Evolutionary conservation across 2,329 filamentous ascomycete genomes (phyloP).

Genomic region (Trichoderma afroharzianum): DNA sequence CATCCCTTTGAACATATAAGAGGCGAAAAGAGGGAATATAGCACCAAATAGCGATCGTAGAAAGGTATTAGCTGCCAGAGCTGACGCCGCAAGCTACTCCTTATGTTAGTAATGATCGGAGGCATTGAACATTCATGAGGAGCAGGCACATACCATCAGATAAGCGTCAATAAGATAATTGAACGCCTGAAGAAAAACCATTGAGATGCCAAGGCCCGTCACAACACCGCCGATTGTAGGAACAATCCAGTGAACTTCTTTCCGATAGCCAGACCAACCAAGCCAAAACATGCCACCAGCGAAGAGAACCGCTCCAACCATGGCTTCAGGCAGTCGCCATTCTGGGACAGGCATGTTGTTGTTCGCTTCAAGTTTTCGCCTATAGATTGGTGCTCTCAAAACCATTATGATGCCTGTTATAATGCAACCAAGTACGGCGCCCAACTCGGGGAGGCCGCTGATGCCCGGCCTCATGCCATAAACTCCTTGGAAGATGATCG

Average conservation of each 20-base stretch:
- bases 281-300: slow-evolving; percentile 5
- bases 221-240: neutral
- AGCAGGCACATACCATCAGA: neutral
- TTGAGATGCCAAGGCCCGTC: neutral
- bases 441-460: neutral
- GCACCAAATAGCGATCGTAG: neutral
- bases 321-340: neutral
- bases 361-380: neutral
- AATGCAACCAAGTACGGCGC: neutral
- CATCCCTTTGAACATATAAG: neutral
- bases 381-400: neutral
- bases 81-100: neutral
- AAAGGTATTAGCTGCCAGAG: neutral
- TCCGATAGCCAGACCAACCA: neutral
- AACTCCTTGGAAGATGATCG: neutral
- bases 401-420: neutral
- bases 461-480: neutral
- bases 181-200: neutral
- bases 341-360: neutral
- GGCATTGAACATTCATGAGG: neutral
- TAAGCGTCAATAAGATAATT: neutral
- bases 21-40: neutral
- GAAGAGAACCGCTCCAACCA: neutral
- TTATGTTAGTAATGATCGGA: neutral
- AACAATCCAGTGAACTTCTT: neutral